Evolutionary conservation across 495 filamentous ascomycete species (phyloP).

Genomic region (Letharia columbiana): DNA sequence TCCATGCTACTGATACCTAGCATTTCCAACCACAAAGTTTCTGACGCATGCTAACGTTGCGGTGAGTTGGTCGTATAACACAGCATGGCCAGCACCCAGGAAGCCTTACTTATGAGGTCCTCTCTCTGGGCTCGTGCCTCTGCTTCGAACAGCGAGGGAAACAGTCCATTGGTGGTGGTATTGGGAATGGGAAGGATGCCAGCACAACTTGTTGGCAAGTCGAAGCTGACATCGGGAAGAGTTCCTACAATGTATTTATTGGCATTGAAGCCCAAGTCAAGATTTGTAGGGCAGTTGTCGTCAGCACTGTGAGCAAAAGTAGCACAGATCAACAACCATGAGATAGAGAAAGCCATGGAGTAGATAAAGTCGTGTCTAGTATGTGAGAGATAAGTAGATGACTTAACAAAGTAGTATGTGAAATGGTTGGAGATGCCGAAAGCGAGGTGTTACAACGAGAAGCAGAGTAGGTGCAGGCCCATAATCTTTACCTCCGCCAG

Average conservation of each 20-base stretch:
- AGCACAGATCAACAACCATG: no score
- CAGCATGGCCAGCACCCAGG: slow-evolving; percentile 17
- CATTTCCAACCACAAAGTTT: slow-evolving; percentile 19
- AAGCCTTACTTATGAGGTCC: background rate
- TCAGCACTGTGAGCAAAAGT: background rate
- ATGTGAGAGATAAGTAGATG: background rate
- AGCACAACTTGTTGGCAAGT: no score
- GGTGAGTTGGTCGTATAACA: slow-evolving; percentile 17
- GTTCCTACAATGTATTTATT: no score
- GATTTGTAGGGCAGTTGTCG: no score
- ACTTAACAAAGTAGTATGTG: background rate
- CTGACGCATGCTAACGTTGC: slow-evolving; percentile 18
- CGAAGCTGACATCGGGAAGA: no score
- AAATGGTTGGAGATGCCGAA: background rate
- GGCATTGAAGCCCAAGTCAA: no score
- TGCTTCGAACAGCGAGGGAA: background rate
- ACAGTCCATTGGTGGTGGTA: background rate
- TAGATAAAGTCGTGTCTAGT: background rate
- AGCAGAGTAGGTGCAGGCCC: no score
- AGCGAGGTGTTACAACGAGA: no score
- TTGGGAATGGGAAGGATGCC: no score
- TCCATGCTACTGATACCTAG: slow-evolving; percentile 11
- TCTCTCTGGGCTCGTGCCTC: background rate
- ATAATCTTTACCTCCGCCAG: no score
- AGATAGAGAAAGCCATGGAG: background rate